Evolutionary conservation across 352 stramenopile species (phyloP).

Genomic region (Globisporangium nunn): DNA sequence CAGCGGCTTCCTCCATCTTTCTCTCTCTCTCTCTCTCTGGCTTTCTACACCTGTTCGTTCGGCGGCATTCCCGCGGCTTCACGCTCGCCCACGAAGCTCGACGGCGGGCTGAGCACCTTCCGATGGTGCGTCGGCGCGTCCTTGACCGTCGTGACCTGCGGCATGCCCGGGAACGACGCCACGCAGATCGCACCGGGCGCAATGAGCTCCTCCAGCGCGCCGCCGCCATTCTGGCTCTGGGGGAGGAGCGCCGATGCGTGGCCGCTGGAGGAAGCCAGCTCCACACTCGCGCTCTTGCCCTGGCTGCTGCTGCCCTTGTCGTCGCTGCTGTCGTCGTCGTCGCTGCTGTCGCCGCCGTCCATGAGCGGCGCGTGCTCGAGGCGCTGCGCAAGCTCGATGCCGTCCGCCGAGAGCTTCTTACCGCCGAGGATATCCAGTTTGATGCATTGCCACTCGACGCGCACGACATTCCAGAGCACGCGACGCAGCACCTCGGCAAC

Average conservation of each 20-base stretch:
- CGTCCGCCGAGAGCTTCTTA: slow-evolving; percentile 53
- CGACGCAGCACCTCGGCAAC: slow-evolving; percentile 90
- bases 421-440: slow-evolving; percentile 58
- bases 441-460: slow-evolving; percentile 90
- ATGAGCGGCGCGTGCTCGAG: slow-evolving; percentile 49
- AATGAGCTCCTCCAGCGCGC: slow-evolving; percentile 2
- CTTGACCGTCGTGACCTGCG: slow-evolving; percentile 1
- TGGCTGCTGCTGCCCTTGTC: neutral
- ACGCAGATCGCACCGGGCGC: slow-evolving; percentile 11
- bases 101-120: slow-evolving; percentile 11
- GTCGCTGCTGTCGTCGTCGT: slow-evolving; percentile 9
- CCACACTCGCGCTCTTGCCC: neutral
- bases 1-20: too few relatives aligned
- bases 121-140: slow-evolving; percentile 12
- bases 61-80: slow-evolving; percentile 10
- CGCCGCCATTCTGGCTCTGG: neutral
- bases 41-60: slow-evolving; percentile 3
- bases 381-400: slow-evolving; percentile 33
- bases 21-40: neutral
- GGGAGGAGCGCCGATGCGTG: neutral
- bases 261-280: too few relatives aligned
- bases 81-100: slow-evolving; percentile 13
- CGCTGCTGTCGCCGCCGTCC: slow-evolving; percentile 24
- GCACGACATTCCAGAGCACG: slow-evolving; percentile 91
- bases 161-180: slow-evolving; percentile 7